Evolutionary conservation across 2,329 filamentous ascomycete species (phyloP), one percentile per base, ranked within the genome.

Genomic region (Penicillium sp.): DNA sequence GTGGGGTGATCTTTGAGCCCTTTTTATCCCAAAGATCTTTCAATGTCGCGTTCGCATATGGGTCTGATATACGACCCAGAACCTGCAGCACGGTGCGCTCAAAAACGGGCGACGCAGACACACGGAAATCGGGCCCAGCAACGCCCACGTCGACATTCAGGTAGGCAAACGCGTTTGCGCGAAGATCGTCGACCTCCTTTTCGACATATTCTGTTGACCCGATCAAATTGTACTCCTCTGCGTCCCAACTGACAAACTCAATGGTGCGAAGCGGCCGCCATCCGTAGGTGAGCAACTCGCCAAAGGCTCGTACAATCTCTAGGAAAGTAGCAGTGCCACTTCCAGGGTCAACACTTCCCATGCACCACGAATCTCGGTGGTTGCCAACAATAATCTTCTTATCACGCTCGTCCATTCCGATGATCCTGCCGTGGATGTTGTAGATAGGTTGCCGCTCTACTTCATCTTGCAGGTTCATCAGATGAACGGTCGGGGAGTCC

Each of bases 201-300:
- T 98, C 93, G 40, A 98, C 93, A 62, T 86, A 91, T 67, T 98
- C 93, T 2, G 93, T 97, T 10, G 88, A 95, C 8, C 93, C 93
- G 51, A 95, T 87, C 40, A 93, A 74, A 68, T 96, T 96, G 73
- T 95, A 97, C 68, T 91, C 88, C 59, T 85, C 85, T 4, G 81
- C 93, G 67, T 98, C 93, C 93, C 93, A 98, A 31, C 88, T 95
- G 63, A 90, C 89, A 68, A 98, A 97, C 66, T 95, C 87, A 56
- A 98, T 95, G 3, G 88, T 94, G n/a, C 93, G 84, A 15, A 95
- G 75, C 1, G 93, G 93, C 24, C 87, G 80, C 93, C 93, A 98
- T 46, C 90, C 91, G 50, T 82, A 80, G 15, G 76, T 70, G 21
- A 83, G 76, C 15, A 97, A 78, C 55, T 88, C 82, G 35, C 89